Conservation (phyloP, 1,284 basidiomycete genomes). For the Cryptococcus sp. region DNA sequence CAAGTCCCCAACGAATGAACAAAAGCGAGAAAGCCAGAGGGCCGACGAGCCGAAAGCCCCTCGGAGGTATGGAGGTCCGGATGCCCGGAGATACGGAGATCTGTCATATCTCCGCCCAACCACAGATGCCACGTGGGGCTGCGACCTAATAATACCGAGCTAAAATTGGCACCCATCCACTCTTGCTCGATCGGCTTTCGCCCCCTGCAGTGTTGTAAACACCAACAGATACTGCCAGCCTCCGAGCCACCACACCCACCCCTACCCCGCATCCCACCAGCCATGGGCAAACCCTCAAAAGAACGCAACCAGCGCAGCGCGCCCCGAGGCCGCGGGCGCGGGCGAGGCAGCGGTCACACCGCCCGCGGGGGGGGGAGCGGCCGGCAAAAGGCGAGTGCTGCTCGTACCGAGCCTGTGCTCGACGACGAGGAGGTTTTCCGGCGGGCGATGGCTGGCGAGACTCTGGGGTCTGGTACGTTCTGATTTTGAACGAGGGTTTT, state of each 20-base stretch:
- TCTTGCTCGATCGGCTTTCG: too few relatives aligned
- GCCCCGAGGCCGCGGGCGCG: constrained; percentile 32
- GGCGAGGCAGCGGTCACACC: constrained; percentile 18
- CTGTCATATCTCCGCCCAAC: too few relatives aligned
- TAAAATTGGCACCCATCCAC: too few relatives aligned
- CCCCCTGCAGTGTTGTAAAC: too few relatives aligned
- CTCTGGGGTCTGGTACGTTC: constrained; percentile 4
- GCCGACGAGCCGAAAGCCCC: not conserved
- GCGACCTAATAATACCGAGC: too few relatives aligned
- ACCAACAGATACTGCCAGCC: too few relatives aligned
- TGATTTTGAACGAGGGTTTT: too few relatives aligned
- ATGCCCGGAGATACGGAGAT: too few relatives aligned
- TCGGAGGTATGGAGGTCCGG: not conserved
- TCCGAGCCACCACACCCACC: too few relatives aligned
- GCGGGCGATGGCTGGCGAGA: constrained; percentile 17
- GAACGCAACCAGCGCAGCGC: constrained; percentile 26
- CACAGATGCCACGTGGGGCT: too few relatives aligned
- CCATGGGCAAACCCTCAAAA: constrained; percentile 43
- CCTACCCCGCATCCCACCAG: not conserved
- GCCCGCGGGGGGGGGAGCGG: constrained; percentile 31
- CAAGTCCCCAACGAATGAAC: not conserved
- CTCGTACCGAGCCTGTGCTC: constrained; percentile 10
- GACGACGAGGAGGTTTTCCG: constrained; percentile 33
- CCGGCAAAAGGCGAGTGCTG: constrained; percentile 24
- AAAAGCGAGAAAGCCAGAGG: not conserved